Evolutionary conservation across 768 basidiomycete species (phyloP), one percentile per base, ranked within the genome.

Genomic region (Termitomyces sp.): DNA sequence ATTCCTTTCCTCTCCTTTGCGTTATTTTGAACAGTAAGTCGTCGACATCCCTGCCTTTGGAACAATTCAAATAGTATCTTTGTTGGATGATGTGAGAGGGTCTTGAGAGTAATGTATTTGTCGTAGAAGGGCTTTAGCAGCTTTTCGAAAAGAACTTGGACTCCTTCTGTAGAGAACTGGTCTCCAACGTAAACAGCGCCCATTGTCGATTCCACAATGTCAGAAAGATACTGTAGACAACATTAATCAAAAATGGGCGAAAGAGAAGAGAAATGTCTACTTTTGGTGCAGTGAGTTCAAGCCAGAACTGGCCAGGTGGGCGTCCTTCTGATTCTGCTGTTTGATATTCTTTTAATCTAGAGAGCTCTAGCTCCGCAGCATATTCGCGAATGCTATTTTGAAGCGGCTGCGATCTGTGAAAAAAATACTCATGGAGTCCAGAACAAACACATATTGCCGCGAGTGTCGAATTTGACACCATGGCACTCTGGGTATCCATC

Each of bases 181-280:
- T 92, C 90, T 21, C 85, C 88, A 60, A 94, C 79, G 70, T 86
- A 90, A 50, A 91, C 71, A 10, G 89, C 91, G 9, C 90, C 92
- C 37, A 91, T 74, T 41, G 89, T 75, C 2, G 91, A 85, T 69
- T 94, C 91, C 21, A 94, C 78, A 28, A 92, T 76, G 67, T 93
- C 90, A 8, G 89, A 88, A 19, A 94, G 75, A 9, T 77, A 80
- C 91, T 93, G 65, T 19, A 57, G 4, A 30, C 3, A 17, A 31
- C 21, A n/a, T 56, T 28, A 38, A 19, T 60, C n/a, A 62, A 23
- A 38, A 48, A 55, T 45, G 35, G 23, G 44, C 23, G 11, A 12
- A 30, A 38, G 3, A 26, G 33, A 23, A 37, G 28, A 4, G 37
- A 26, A 23, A 35, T 44, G 9, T 21, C 41, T 62, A 87, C 91